A percentile compares a stretch with the other conserved stretches of the same genome.
Evolutionary conservation across 2,329 filamentous ascomycete species (phyloP).

Genomic region (Hymenoscyphus linearis): DNA sequence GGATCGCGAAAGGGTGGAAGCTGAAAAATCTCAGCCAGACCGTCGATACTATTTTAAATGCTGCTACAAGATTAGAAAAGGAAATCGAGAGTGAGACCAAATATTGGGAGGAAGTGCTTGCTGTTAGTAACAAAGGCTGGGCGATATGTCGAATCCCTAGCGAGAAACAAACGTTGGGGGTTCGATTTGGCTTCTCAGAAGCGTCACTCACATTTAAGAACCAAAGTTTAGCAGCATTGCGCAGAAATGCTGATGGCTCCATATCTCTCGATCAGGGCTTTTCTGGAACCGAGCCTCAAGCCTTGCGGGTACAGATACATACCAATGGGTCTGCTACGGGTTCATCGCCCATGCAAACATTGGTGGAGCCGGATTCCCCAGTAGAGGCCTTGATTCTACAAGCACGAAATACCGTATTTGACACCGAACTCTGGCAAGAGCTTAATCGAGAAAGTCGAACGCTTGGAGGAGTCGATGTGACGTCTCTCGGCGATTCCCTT

Average conservation of each 20-base stretch:
- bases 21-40: conserved; percentile 71
- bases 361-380: conserved; percentile 50
- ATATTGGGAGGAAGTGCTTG: conserved; percentile 85
- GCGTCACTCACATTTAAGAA: conserved; percentile 55
- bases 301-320: conserved; percentile 63
- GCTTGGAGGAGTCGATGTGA: conserved; percentile 66
- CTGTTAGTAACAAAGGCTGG: conserved; percentile 81
- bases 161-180: conserved; percentile 69
- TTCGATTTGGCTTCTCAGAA: conserved; percentile 85
- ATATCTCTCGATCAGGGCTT: conserved; percentile 64
- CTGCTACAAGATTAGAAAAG: conserved; percentile 65
- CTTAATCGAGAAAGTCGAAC: conserved; percentile 74
- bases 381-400: conserved; percentile 67
- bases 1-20: conserved; percentile 65
- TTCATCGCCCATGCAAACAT: conserved; percentile 45
- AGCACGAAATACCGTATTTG: conserved; percentile 72
- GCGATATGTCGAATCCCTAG: conserved; percentile 72
- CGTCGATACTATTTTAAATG: conserved; percentile 66
- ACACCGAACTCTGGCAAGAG: conserved; percentile 88
- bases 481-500: conserved; percentile 53
- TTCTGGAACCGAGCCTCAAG: conserved; percentile 44
- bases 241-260: conserved; percentile 67
- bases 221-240: conserved; percentile 75
- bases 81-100: conserved; percentile 76
- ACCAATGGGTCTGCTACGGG: conserved; percentile 55